Conservation (phyloP, 768 basidiomycete genomes). For the Russula dissimulans region DNA sequence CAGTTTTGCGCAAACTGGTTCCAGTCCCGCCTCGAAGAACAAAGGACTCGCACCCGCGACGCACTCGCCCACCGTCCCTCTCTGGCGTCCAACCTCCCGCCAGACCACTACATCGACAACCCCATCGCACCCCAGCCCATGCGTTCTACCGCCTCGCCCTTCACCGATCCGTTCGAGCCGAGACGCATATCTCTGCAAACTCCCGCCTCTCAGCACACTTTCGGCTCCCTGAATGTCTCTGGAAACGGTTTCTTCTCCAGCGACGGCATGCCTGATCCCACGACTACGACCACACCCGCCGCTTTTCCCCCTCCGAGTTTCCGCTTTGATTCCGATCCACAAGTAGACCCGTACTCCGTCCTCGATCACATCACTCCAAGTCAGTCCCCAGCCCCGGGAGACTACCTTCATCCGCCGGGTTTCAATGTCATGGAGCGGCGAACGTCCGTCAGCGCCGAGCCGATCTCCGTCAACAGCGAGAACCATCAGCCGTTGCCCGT, state of each 20-base stretch:
- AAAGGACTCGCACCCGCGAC: slow-evolving; percentile 66
- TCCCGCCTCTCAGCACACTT: slow-evolving; percentile 55
- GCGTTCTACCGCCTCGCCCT: slow-evolving; percentile 44
- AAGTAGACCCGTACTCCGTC: slow-evolving; percentile 33
- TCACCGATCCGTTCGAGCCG: slow-evolving; percentile 39
- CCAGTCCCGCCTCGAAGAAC: slow-evolving; percentile 77
- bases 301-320: slow-evolving; percentile 42
- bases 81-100: slow-evolving; percentile 42
- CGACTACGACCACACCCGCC: slow-evolving; percentile 7
- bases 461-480: slow-evolving; percentile 72
- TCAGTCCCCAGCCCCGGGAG: slow-evolving; percentile 36
- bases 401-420: slow-evolving; percentile 64
- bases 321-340: slow-evolving; percentile 51
- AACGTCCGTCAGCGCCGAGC: slow-evolving; percentile 93
- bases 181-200: slow-evolving; percentile 47
- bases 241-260: slow-evolving; percentile 67
- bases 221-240: slow-evolving; percentile 71
- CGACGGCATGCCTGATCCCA: slow-evolving; percentile 27
- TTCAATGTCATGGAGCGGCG: slow-evolving; percentile 82
- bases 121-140: slow-evolving; percentile 29
- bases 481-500: slow-evolving; percentile 61
- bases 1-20: slow-evolving; percentile 97
- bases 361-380: slow-evolving; percentile 26
- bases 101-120: slow-evolving; percentile 50
- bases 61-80: slow-evolving; percentile 46